A percentile compares a stretch with the other conserved stretches of the same genome.
These are phyloP conservation scores for Sporothrix variecibatus DNA, from an alignment of 2,329 filamentous ascomycete species.

Conservation along the genomic window DNA sequence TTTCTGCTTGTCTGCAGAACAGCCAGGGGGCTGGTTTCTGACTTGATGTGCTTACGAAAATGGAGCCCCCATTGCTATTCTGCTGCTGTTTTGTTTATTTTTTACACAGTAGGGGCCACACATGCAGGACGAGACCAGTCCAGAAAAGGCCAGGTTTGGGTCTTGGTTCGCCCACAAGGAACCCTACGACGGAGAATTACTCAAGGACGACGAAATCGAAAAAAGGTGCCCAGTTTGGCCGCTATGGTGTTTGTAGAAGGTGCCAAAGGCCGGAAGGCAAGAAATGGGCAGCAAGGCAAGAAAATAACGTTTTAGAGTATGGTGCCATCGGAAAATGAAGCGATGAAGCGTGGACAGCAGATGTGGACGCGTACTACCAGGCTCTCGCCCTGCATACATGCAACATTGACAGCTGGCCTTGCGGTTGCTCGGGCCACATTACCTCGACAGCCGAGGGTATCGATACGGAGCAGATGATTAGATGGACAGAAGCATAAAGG, in stretches of 20 bases:
- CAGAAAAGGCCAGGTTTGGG: conserved; percentile 5
- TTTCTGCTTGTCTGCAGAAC: neutral
- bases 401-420: neutral
- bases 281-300: neutral
- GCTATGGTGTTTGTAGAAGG: conserved; percentile 8
- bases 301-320: neutral
- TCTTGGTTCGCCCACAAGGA: neutral
- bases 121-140: neutral
- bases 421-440: neutral
- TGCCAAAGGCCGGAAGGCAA: neutral
- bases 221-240: neutral
- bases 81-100: neutral
- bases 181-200: neutral
- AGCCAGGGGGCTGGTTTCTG: neutral
- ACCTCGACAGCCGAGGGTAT: neutral
- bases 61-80: neutral
- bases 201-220: neutral
- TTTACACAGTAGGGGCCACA: neutral
- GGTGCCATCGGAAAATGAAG: neutral
- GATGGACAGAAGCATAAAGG: neutral
- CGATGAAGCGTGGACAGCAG: neutral
- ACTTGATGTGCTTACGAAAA: neutral
- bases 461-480: neutral
- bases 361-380: neutral
- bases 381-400: neutral